Conservation (phyloP, 2,329 filamentous ascomycete genomes). For the Aspergillus fructus region DNA sequence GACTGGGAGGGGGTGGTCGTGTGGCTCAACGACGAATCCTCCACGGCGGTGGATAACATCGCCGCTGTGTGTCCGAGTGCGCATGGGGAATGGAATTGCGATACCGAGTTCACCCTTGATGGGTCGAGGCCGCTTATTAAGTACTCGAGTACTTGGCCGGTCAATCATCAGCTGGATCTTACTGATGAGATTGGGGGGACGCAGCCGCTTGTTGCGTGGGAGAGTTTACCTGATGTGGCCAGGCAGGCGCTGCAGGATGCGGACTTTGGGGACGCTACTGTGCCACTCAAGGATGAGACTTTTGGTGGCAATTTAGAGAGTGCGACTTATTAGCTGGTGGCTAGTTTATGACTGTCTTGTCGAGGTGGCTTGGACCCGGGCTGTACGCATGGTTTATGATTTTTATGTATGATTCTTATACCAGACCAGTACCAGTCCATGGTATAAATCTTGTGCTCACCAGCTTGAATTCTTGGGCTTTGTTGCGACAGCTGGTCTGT, state of each 20-base stretch:
- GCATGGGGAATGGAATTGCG: slow-evolving; percentile 51
- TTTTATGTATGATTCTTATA: too few species aligned
- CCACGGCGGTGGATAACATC: slow-evolving; percentile 40
- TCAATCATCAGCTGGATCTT: slow-evolving; percentile 49
- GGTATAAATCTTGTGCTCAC: rapidly evolving
- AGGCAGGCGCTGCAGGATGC: slow-evolving; percentile 45
- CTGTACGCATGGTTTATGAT: too few species aligned
- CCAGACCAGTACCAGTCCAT: too few species aligned
- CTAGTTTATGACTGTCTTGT: too few species aligned
- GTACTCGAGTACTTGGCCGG: slow-evolving; percentile 50
- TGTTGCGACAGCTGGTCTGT: too few species aligned
- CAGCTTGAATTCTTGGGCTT: too few species aligned
- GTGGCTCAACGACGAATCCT: slow-evolving; percentile 46
- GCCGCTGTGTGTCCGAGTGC: slow-evolving; percentile 54
- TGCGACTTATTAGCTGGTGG: too few species aligned
- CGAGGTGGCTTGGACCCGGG: too few species aligned
- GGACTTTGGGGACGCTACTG: slow-evolving; percentile 49
- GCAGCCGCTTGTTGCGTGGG: slow-evolving; percentile 52
- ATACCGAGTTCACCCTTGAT: slow-evolving; percentile 41
- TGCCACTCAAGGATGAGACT: slow-evolving; percentile 50
- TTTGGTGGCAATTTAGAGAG: slow-evolving; percentile 46
- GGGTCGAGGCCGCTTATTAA: slow-evolving; percentile 46
- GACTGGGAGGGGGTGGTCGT: slow-evolving; percentile 59
- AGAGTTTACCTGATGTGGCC: slow-evolving; percentile 47
- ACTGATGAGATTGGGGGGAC: slow-evolving; percentile 43